phyloP scores from a whole-genome alignment of 2,329 filamentous ascomycete species.

The Plenodomus lindquistii region DNA sequence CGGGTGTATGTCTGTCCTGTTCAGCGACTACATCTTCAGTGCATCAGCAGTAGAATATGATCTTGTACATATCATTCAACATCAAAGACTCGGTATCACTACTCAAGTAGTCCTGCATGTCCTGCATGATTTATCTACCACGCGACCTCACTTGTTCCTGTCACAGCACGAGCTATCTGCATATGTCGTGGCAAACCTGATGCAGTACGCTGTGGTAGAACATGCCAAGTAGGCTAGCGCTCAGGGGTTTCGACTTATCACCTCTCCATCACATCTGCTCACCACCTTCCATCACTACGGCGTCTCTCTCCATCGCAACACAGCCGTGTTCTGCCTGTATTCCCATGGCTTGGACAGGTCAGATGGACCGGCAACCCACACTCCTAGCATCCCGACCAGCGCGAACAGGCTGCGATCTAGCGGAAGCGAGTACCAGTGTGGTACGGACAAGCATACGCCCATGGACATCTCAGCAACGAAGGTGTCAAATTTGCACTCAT shows the following conservation, averaged over 20 bases:
- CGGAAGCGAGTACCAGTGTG: neutral
- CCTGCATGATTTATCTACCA: neutral
- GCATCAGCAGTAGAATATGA: neutral
- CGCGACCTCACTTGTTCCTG: neutral
- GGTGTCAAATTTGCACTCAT: too few species aligned
- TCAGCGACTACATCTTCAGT: neutral
- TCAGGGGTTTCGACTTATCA: neutral
- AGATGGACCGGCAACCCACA: neutral
- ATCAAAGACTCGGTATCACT: neutral
- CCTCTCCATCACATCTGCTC: neutral
- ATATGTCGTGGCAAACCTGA: slow-evolving; percentile 9
- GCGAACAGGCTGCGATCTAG: neutral
- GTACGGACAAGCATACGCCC: neutral
- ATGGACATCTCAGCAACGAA: neutral
- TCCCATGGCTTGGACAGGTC: neutral
- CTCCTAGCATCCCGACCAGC: neutral
- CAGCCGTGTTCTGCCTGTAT: neutral
- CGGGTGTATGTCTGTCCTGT: neutral
- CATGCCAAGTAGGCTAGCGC: neutral
- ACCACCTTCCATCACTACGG: neutral
- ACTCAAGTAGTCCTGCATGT: too few species aligned
- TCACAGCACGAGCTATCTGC: slow-evolving; percentile 1
- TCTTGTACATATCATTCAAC: slow-evolving; percentile 10
- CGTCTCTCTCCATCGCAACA: neutral
- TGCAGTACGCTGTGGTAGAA: neutral